Evolutionary conservation across 192 early-diverging fungal species (phyloP).

Genomic region (Umbelopsis sp.): DNA sequence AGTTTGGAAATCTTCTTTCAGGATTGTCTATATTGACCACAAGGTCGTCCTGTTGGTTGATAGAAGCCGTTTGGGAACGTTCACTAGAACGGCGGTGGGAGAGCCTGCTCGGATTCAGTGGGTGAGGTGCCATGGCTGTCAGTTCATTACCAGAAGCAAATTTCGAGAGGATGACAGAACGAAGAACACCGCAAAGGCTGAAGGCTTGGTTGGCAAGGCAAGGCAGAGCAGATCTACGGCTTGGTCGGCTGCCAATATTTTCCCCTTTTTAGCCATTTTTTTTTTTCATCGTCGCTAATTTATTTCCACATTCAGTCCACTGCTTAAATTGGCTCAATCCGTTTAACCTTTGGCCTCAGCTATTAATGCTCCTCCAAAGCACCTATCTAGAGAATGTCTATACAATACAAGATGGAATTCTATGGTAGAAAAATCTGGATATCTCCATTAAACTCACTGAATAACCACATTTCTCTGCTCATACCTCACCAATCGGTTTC

Average conservation of each 20-base stretch:
- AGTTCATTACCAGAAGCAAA: background rate
- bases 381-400: too few relatives aligned
- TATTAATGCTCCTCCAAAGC: too few relatives aligned
- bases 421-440: too few relatives aligned
- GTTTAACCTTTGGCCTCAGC: too few relatives aligned
- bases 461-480: too few relatives aligned
- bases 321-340: too few relatives aligned
- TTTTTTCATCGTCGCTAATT: background rate
- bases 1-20: conserved; percentile 6
- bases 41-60: background rate
- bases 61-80: background rate
- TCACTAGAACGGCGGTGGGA: background rate
- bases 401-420: too few relatives aligned
- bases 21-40: conserved; percentile 4
- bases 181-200: background rate
- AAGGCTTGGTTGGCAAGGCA: background rate
- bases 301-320: background rate
- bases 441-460: too few relatives aligned
- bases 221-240: too few relatives aligned
- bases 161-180: background rate
- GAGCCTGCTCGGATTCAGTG: background rate
- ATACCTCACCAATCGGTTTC: too few relatives aligned
- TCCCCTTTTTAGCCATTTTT: background rate
- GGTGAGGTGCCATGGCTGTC: background rate
- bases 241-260: background rate